Base-by-base conservation (phyloP, 2,329 filamentous ascomycete genomes). In the Macrophomina tecta region DNA sequence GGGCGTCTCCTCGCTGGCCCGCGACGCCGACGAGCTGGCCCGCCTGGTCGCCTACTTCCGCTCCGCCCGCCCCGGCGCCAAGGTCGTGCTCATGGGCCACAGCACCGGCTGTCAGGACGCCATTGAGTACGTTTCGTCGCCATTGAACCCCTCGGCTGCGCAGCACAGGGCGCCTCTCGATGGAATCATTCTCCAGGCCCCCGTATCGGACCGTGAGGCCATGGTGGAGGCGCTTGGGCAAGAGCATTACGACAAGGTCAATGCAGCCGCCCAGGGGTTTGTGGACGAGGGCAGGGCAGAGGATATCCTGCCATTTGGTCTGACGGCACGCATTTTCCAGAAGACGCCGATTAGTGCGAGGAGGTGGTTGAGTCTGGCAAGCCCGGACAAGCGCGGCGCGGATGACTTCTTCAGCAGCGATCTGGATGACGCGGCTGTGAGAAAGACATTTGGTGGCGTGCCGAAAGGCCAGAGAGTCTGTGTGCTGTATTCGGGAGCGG, bases 321-420 rank as follows among this genome's bases (percentile, higher is more conserved):
- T 70, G 42, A 79, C 68, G 61, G 72, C 51, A 73, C 34, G 72
- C 66, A 51, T 71, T 67, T 68, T 77, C 42, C 72, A 76, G 38
- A 64, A 28, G 52, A 79, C 79, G 0, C 84, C 85, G 0, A 77
- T 90, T 4, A 84, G 80, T n/a, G 86, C 88, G 7, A 80, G 80
- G 53, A 76, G 89, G 49, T 90, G 87, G 75, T 74, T 89, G 42
- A 87, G 86, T 55, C 78, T 91, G 6, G 80, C 84, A 0, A 85
- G 83, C 28, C 86, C 86, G 0, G 80, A 82, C 55, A 78, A 82
- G 61, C 83, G 88, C 5, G 91, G 90, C 9, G 90, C 91, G 67
- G 94, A 97, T 75, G 94, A 97, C 75, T 92, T 91, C 74, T 97
- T 97, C 80, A 94, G 91, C n/a, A 89, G 88, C 2, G 91, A 95